phyloP scores from a whole-genome alignment of 2,329 filamentous ascomycete species.

The Trichoderma lentiforme region DNA sequence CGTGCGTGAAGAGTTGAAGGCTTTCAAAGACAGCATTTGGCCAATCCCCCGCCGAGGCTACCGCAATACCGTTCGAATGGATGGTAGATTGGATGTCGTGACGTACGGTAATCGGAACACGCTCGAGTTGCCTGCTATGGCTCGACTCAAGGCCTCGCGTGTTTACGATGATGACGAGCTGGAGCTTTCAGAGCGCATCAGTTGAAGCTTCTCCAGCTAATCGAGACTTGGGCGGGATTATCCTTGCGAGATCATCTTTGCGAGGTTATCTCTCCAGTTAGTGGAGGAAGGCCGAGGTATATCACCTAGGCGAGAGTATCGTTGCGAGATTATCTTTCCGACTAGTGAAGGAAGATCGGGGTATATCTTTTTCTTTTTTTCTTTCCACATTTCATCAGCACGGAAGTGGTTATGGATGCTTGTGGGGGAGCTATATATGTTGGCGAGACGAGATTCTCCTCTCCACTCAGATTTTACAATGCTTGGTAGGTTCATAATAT shows the following conservation, averaged over 20 bases:
- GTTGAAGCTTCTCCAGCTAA: conserved; percentile 6
- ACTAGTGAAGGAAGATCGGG: background rate
- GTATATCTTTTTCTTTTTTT: background rate
- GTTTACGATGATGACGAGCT: conserved; percentile 16
- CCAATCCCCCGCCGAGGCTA: conserved; percentile 10
- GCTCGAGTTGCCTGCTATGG: conserved; percentile 22
- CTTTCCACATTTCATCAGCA: background rate
- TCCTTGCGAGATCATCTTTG: background rate
- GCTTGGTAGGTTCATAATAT: background rate
- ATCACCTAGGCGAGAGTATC: background rate
- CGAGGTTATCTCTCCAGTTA: background rate
- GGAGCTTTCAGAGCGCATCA: background rate
- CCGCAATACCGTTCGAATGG: conserved; percentile 25
- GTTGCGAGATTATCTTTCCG: background rate
- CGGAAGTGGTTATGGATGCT: background rate
- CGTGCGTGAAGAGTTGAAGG: conserved; percentile 28
- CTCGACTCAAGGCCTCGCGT: background rate
- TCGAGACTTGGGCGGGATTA: background rate
- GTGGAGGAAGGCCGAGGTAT: no score
- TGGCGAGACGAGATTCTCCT: background rate
- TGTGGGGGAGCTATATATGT: background rate
- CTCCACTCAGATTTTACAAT: background rate
- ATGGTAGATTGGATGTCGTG: conserved; percentile 27
- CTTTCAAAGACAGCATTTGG: conserved; percentile 21
- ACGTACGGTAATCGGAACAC: conserved; percentile 24